Conservation (phyloP, 768 basidiomycete genomes). For the Tulasnella sp. region DNA sequence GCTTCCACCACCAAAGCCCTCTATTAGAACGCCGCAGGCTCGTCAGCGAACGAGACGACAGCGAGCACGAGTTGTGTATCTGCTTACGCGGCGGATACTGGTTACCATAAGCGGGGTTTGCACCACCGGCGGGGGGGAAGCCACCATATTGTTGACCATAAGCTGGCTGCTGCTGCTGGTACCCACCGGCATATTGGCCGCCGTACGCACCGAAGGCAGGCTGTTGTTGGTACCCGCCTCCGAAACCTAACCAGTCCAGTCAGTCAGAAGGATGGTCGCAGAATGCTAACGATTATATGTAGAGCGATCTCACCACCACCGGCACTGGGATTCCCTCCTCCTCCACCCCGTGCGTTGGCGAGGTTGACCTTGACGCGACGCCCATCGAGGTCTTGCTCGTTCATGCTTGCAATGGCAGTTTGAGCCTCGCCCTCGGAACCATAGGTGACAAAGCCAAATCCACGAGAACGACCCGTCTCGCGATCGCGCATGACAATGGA, state of each 20-base stretch:
- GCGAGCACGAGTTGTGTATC: neutral
- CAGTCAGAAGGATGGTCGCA: conserved; percentile 4
- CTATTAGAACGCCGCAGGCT: neutral
- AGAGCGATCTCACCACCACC: conserved; percentile 25
- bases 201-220: conserved; percentile 34
- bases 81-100: neutral
- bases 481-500: conserved; percentile 98
- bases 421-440: conserved; percentile 60
- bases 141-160: neutral
- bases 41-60: neutral
- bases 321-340: conserved; percentile 36
- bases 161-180: conserved; percentile 25
- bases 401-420: conserved; percentile 66
- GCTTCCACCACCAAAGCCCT: neutral
- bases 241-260: neutral
- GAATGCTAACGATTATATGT: neutral
- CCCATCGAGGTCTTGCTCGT: conserved; percentile 93
- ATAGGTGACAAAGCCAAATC: conserved; percentile 94
- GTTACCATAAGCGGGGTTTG: neutral
- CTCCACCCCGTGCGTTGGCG: conserved; percentile 40
- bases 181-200: conserved; percentile 31
- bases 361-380: conserved; percentile 83
- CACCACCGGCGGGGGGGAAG: neutral
- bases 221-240: conserved; percentile 31
- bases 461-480: conserved; percentile 93